Conservation (phyloP, 1,139 yeast genomes). For the Ashbya aceris region DNA sequence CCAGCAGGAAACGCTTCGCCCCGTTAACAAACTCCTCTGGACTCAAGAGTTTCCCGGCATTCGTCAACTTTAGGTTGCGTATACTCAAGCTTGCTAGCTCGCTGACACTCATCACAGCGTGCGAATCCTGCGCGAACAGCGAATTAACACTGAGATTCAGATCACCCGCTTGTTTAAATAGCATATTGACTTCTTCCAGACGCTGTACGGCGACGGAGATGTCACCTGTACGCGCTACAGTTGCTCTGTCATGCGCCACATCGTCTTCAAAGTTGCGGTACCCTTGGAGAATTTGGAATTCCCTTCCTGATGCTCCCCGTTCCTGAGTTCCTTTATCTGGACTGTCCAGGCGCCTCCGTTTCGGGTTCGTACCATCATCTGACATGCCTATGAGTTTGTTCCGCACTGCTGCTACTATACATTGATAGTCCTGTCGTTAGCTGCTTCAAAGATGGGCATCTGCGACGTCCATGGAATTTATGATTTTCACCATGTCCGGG, state of each 20-base stretch:
- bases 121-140: slow-evolving; percentile 39
- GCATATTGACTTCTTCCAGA: slow-evolving; percentile 30
- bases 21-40: slow-evolving; percentile 39
- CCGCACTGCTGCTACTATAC: too few relatives aligned
- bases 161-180: slow-evolving; percentile 31
- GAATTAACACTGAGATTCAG: slow-evolving; percentile 29
- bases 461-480: too few relatives aligned
- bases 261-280: slow-evolving; percentile 30
- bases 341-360: slow-evolving; percentile 3
- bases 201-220: slow-evolving; percentile 31
- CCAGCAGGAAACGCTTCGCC: slow-evolving; percentile 34
- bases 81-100: slow-evolving; percentile 46
- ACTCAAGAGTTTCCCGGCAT: slow-evolving; percentile 41
- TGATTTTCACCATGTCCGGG: too few relatives aligned
- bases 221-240: slow-evolving; percentile 38
- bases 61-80: slow-evolving; percentile 48
- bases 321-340: not conserved
- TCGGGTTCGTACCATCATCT: not conserved
- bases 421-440: too few relatives aligned
- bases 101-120: slow-evolving; percentile 36
- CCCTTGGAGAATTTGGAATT: slow-evolving; percentile 27
- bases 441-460: too few relatives aligned
- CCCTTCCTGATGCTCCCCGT: slow-evolving; percentile 10
- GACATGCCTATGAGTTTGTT: not conserved
- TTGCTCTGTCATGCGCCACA: slow-evolving; percentile 32